A percentile compares a stretch with the other conserved stretches of the same genome.
phyloP scores from a whole-genome alignment of 345 rosid genomes.

The Citrus hindsii region DNA sequence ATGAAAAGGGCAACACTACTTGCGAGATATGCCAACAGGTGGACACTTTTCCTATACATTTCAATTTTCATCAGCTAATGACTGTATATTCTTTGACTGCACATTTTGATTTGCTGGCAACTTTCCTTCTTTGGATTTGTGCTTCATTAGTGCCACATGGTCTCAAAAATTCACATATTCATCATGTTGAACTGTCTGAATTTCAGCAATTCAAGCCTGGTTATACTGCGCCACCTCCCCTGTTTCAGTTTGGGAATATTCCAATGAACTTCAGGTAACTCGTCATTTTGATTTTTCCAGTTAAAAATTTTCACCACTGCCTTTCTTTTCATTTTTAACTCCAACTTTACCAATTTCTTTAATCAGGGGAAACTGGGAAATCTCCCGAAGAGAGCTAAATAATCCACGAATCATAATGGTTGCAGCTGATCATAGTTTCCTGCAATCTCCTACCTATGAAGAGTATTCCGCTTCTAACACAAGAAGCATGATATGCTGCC shows the following conservation, averaged over 20 bases:
- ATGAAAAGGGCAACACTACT: constrained; percentile 78
- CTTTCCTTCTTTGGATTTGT: background rate
- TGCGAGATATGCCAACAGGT: constrained; percentile 97
- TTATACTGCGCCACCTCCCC: constrained; percentile 80
- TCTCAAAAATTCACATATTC: background rate
- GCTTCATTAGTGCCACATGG: background rate
- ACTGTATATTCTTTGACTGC: background rate
- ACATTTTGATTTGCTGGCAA: background rate
- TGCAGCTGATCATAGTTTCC: constrained; percentile 51
- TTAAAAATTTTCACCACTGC: background rate
- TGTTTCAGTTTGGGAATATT: constrained; percentile 64
- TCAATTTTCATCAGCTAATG: background rate
- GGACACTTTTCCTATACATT: background rate
- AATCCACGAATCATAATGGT: constrained; percentile 64
- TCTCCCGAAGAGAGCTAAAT: constrained; percentile 47
- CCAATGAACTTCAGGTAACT: constrained; percentile 73
- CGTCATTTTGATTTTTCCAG: background rate
- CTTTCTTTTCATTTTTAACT: background rate
- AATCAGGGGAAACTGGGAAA: constrained; percentile 75
- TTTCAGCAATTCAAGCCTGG: constrained; percentile 81
- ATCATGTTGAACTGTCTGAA: constrained; percentile 2
- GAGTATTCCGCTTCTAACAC: constrained; percentile 50
- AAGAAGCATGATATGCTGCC: constrained; percentile 57
- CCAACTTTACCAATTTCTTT: background rate
- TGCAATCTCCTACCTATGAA: constrained; percentile 33